Evolutionary conservation across 805 yeast genomes (phyloP), one percentile per base, ranked within the genome.

Genomic region (Kodamaea jinghongensis): DNA sequence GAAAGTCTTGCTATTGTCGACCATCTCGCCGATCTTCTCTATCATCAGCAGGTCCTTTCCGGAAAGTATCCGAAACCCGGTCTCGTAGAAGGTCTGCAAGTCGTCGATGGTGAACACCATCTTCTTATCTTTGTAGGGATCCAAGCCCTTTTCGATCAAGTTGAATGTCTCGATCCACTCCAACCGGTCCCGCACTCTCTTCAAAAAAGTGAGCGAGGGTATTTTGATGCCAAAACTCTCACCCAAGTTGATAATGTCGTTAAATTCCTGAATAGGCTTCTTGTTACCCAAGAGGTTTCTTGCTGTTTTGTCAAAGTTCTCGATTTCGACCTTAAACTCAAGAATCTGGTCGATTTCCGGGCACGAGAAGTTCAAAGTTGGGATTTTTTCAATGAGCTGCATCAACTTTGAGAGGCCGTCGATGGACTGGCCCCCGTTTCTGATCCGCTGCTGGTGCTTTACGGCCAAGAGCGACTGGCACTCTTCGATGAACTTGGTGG

Each of bases 261-360:
- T 60, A 36, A 78, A 68, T 17, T 81, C 84, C 11, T 64, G 67
- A 6, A 65, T 38, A 1, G 65, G 48, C 14, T 63, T 67, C 17
- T 54, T 49, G 15, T 54, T 57, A 2, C 76, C 50, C 12, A 76
- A 44, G 15, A 65, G 58, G 2, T 55, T 44, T 7, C 72, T 54
- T 23, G 77, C 78, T 10, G 73, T 67, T 17, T 61, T 56, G 42
- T 75, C 79, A 54, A 72, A 83, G 35, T 67, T 67, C 34, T 65
- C 66, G 30, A 84, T 69, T 46, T 78, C 83, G 22, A 51, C 58
- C 4, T 73, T 70, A 33, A 79, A 69, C 44, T 76, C 83, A 3
- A 71, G 43, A 9, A 85, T 56, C 49, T 77, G 83, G 13, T 75
- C 81, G 48, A 80, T 67, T 51, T 85, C 93, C 0, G 78, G 72